Percentiles rank a stretch among this genome's conserved stretches.
These are phyloP conservation scores for Hemileccinum impolitum DNA, from an alignment of 768 basidiomycete genomes.

Conservation along the genomic window DNA sequence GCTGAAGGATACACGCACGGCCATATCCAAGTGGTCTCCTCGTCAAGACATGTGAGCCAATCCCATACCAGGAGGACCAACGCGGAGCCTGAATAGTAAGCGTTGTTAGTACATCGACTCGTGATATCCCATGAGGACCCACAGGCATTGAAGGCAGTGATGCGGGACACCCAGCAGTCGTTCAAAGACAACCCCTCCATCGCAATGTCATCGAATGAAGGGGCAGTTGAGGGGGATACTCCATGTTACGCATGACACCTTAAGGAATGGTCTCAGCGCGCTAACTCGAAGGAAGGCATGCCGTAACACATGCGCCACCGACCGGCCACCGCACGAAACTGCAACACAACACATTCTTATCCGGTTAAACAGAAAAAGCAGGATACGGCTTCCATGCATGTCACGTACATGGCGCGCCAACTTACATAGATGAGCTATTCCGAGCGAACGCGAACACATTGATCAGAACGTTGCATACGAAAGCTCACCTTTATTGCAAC, in stretches of 20 bases:
- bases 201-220: background rate
- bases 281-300: too few species aligned
- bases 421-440: too few species aligned
- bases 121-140: background rate
- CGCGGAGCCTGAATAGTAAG: slow-evolving; percentile 1
- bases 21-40: slow-evolving; percentile 8
- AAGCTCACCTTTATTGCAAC: background rate
- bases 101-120: background rate
- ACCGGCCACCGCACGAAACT: too few species aligned
- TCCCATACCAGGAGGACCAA: slow-evolving; percentile 6
- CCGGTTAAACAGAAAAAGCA: too few species aligned
- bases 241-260: background rate
- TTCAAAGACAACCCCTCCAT: slow-evolving; percentile 5
- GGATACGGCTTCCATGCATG: too few species aligned
- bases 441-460: too few species aligned
- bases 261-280: background rate
- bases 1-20: background rate
- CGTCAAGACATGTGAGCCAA: slow-evolving; percentile 9
- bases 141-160: slow-evolving; percentile 10
- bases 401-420: too few species aligned
- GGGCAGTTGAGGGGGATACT: background rate
- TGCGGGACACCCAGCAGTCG: slow-evolving; percentile 13
- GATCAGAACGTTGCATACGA: background rate
- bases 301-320: too few species aligned
- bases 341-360: too few species aligned